A percentile compares a stretch with the other conserved stretches of the same genome.
These are phyloP conservation scores for Tetragonia tetragonoides DNA, from an alignment of 148 eudicot species.

Conservation along the genomic window DNA sequence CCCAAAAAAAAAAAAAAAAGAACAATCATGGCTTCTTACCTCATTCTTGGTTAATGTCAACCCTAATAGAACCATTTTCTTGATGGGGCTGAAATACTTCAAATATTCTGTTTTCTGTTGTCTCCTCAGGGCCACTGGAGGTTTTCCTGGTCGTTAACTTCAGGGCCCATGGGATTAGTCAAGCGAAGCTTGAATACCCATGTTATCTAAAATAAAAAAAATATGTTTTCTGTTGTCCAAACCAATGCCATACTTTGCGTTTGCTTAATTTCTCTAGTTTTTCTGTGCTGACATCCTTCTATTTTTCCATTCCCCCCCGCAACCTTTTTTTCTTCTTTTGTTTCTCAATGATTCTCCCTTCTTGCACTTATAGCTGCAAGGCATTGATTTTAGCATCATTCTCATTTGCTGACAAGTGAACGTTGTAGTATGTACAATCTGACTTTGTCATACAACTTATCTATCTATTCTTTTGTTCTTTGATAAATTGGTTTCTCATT, in stretches of 20 bases:
- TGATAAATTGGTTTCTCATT: neutral
- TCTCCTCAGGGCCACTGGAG: too few relatives aligned
- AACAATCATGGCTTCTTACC: neutral
- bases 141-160: too few relatives aligned
- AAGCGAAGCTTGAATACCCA: too few relatives aligned
- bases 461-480: too few relatives aligned
- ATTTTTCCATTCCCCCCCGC: neutral
- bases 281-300: neutral
- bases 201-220: too few relatives aligned
- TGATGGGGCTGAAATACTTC: neutral
- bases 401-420: too few relatives aligned
- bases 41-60: neutral
- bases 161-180: too few relatives aligned
- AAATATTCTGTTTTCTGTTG: neutral
- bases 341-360: neutral
- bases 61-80: neutral
- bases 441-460: too few relatives aligned
- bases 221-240: neutral
- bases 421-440: too few relatives aligned
- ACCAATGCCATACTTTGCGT: neutral
- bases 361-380: neutral
- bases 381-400: neutral
- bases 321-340: too few relatives aligned
- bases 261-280: neutral
- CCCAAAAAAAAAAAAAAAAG: too few relatives aligned